Base-by-base conservation (phyloP, 768 basidiomycete species). In the Naganishia kalamii region DNA sequence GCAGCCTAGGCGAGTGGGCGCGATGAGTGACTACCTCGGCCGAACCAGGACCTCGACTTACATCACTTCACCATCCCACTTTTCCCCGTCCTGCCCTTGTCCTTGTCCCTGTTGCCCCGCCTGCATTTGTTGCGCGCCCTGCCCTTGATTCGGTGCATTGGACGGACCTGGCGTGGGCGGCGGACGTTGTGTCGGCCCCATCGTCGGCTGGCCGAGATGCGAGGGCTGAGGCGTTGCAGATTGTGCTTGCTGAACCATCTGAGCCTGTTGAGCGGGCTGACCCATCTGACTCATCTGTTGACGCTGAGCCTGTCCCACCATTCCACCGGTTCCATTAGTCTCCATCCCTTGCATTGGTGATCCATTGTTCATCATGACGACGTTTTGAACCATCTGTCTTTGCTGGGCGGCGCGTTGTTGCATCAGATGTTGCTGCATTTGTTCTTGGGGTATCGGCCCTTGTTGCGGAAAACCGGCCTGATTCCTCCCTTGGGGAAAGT, bases 1-100 rank as follows among this genome's bases (percentile, higher is more conserved):
- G 75, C 5, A 80, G 66, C 72, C 78, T 79, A 44, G 47, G 0
- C 13, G n/a, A 40, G 13, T 35, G 3, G 40, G 15, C 17, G 12
- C 33, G 6, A n/a, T 57, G 13, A 57, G 52, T 33, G 23, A 29
- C 19, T 6, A 3, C 30, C 12, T 7, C 10, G 5, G 27, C n/a
- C 27, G 7, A 25, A 25, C 2, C n/a, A 41, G 29, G 23, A 60
- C 35, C 11, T 30, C 3, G 3, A 65, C 64, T 48, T 30, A 60
- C 64, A 65, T 65, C 4, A 48, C 44, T 19, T 65, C 64, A 2
- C 64, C 64, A n/a, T 48, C 54, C 64, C 64, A 65, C 21, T 40
- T 48, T n/a, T 44, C 61, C 21, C 48, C 47, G 30, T 62, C 33
- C 23, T 29, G 19, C 21, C 4, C 52, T 17, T 23, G 43, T 32